These are phyloP conservation scores for Cordia subcordata DNA, from an alignment of 257 asterid genomes.

Conservation along the genomic window DNA sequence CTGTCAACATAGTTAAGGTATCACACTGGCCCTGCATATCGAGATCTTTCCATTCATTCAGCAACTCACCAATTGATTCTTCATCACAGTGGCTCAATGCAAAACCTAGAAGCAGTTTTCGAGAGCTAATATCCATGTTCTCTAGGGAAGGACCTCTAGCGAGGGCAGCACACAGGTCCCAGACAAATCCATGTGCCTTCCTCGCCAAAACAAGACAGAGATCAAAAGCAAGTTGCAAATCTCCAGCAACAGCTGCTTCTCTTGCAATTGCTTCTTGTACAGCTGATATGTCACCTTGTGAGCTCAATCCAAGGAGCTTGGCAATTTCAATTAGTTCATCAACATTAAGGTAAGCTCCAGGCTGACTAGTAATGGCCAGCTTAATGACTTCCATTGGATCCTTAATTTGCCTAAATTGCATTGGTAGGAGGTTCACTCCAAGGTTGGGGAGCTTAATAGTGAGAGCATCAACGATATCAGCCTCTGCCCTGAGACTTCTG, in stretches of 20 bases:
- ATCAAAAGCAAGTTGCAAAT: slow-evolving; percentile 94
- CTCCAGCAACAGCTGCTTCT: slow-evolving; percentile 98
- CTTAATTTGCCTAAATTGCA: slow-evolving; percentile 93
- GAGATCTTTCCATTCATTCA: slow-evolving; percentile 91
- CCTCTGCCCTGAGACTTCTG: slow-evolving; percentile 81
- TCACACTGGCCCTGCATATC: slow-evolving; percentile 84
- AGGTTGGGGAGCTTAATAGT: slow-evolving; percentile 93
- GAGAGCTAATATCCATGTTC: slow-evolving; percentile 70
- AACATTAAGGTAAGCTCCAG: slow-evolving; percentile 85
- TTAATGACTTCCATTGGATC: slow-evolving; percentile 92
- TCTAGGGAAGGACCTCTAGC: slow-evolving; percentile 96
- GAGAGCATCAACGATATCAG: slow-evolving; percentile 81
- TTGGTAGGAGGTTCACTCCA: slow-evolving; percentile 90
- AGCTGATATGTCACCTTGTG: slow-evolving; percentile 76
- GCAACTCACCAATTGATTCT: slow-evolving; percentile 87
- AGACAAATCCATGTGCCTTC: slow-evolving; percentile 89
- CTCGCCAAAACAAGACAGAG: slow-evolving; percentile 86
- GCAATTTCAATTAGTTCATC: slow-evolving; percentile 92
- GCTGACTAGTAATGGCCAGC: slow-evolving; percentile 79
- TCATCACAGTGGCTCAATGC: slow-evolving; percentile 96
- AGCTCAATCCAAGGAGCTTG: slow-evolving; percentile 87
- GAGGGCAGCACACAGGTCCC: slow-evolving; percentile 98
- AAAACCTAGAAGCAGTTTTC: slow-evolving; percentile 85
- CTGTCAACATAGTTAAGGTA: slow-evolving; percentile 52
- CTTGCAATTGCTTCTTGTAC: slow-evolving; percentile 99